phyloP scores from a whole-genome alignment of 2,329 filamentous ascomycete species.

The Aspergillus persii region DNA sequence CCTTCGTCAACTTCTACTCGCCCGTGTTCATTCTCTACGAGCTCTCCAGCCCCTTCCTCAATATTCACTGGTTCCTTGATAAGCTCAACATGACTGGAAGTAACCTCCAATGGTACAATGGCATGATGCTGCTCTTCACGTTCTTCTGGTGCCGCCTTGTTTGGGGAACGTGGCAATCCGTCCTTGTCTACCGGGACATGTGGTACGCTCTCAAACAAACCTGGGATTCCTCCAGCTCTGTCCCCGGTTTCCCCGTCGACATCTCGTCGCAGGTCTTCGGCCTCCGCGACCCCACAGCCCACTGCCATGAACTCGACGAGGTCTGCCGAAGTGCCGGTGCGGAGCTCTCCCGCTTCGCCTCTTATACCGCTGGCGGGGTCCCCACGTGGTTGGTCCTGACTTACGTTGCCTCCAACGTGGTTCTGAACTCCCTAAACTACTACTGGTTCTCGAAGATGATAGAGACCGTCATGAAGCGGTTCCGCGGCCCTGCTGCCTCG shows the following conservation, averaged over 20 bases:
- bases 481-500: constrained; percentile 41
- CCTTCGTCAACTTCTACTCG: constrained; percentile 64
- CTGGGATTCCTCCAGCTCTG: constrained; percentile 31
- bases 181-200: constrained; percentile 60
- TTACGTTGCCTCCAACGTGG: constrained; percentile 58
- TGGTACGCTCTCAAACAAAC: constrained; percentile 51
- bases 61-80: constrained; percentile 70
- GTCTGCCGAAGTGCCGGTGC: constrained; percentile 41
- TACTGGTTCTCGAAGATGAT: constrained; percentile 70
- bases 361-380: constrained; percentile 38
- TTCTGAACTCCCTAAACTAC: constrained; percentile 62
- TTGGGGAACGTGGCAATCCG: constrained; percentile 62
- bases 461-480: constrained; percentile 61
- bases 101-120: constrained; percentile 62
- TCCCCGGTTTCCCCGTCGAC: constrained; percentile 26
- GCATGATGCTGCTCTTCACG: constrained; percentile 55
- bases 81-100: constrained; percentile 65
- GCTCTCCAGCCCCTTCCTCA: constrained; percentile 64
- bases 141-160: constrained; percentile 63
- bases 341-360: constrained; percentile 51
- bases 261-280: constrained; percentile 37
- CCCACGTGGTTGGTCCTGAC: constrained; percentile 59
- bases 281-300: constrained; percentile 30
- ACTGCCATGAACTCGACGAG: constrained; percentile 34
- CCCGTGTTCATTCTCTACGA: constrained; percentile 67